A percentile compares a stretch with the other conserved stretches of the same genome.
phyloP scores from a whole-genome alignment of 2,329 filamentous ascomycete genomes.

The Meredithiella fracta region DNA sequence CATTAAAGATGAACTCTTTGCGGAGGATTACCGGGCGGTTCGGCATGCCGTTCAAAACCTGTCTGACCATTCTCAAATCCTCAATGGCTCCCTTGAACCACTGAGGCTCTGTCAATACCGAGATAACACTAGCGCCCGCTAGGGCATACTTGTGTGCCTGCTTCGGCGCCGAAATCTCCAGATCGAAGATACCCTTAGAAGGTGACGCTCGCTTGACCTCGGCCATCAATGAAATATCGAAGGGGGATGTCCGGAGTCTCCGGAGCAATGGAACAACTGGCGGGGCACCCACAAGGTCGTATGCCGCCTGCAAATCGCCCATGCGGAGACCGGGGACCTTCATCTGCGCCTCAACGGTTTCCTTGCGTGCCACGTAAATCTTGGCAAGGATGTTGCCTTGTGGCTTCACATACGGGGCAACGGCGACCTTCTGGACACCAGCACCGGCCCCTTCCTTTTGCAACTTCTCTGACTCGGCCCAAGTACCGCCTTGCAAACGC shows the following conservation, averaged over 20 bases:
- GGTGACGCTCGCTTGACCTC: slow-evolving; percentile 95
- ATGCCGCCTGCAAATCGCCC: slow-evolving; percentile 70
- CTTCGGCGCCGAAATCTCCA: slow-evolving; percentile 70
- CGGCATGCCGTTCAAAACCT: slow-evolving; percentile 77
- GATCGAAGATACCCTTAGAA: slow-evolving; percentile 85
- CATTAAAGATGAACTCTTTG: slow-evolving; percentile 95
- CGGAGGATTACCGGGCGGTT: slow-evolving; percentile 82
- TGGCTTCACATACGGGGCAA: slow-evolving; percentile 35
- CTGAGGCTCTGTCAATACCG: slow-evolving; percentile 92
- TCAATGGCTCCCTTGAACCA: slow-evolving; percentile 99
- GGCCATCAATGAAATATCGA: slow-evolving; percentile 83
- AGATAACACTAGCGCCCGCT: slow-evolving; percentile 90
- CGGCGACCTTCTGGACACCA: slow-evolving; percentile 9
- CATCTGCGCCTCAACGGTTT: slow-evolving; percentile 65
- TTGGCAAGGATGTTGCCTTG: slow-evolving; percentile 66
- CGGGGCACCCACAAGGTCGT: slow-evolving; percentile 69
- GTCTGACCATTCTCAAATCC: slow-evolving; percentile 71
- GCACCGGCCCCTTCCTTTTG: slow-evolving; percentile 23
- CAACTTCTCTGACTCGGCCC: slow-evolving; percentile 59
- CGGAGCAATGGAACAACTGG: slow-evolving; percentile 67
- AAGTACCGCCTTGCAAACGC: slow-evolving; percentile 73
- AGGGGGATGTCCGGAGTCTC: slow-evolving; percentile 65
- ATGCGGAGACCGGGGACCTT: slow-evolving; percentile 68
- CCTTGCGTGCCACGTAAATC: slow-evolving; percentile 72
- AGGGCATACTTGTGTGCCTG: slow-evolving; percentile 86